Evolutionary conservation across 1,284 basidiomycete genomes (phyloP), one percentile per base, ranked within the genome.

Genomic region (Takashimella tepidaria): DNA sequence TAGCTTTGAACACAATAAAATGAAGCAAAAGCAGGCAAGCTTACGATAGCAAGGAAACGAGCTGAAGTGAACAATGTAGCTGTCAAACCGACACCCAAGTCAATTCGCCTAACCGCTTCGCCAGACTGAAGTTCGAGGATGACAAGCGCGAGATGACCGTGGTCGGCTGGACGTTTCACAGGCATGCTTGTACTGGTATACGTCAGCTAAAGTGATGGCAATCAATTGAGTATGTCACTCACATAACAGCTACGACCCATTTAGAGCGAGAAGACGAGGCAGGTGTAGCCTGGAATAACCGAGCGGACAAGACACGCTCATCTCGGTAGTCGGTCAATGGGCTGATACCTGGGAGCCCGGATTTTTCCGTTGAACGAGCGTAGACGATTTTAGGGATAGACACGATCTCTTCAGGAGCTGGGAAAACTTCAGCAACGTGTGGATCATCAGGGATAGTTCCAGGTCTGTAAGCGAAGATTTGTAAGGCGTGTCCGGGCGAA

Each of bases 371-470:
- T 1, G 20, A 22, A 1, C 52, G 45, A 19, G 50, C 63, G 45
- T 68, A 67, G 26, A 26, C 48, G 37, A 74, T 60, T 4, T 20
- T 27, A 2, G 62, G 55, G 3, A 73, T 43, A 5, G 61, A 64
- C 27, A 65, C 62, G 10, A 68, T 56, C 53, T 73, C 68, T 37
- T 66, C 62, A 0, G 72, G 72, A 3, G 69, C 49, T 0, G 60
- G 59, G 49, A 65, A 64, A 2, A 50, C 43, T 51, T 72, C 69
- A 12, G 50, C 50, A 2, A 65, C 62, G 45, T 70, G 68, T 2
- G 61, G 57, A 51, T 70, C 68, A 42, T 63, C 63, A 0, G 69
- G 67, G 4, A 68, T 62, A 31, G 25, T 27, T 40, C 59, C 54
- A 5, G 49, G 43, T 8, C 44, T 41, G n/a, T 61, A 49, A 0